Base-by-base conservation (phyloP, 2,329 filamentous ascomycete genomes). In the Fusarium kyushuense region DNA sequence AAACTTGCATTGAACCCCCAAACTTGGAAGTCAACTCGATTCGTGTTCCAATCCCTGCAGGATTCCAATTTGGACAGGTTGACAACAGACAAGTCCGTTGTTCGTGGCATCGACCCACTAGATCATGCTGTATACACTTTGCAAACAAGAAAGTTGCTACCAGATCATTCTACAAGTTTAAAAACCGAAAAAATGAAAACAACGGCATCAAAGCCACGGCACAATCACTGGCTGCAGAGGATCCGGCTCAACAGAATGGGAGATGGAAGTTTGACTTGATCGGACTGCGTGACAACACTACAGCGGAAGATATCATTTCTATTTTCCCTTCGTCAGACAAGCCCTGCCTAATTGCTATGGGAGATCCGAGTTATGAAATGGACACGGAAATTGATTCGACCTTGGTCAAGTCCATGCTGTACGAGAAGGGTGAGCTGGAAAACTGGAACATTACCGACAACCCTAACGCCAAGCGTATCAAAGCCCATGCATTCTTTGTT, bases 401-500 rank as follows among this genome's bases (percentile, higher is more conserved):
- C 2, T 23, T 66, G 6, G 58, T 81, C 14, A 64, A 74, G 35
- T 76, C 76, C 1, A 67, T 78, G 47, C 65, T 82, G 13, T 60
- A 69, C 2, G 53, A 69, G 2, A 56, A 76, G 11, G 80, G 80
- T 0, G 71, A 74, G 0, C 51, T 83, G 4, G 78, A 80, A 60
- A 73, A 67, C 51, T 80, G 78, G 76, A 73, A 77, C 23, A 60
- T 74, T 6, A 69, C 61, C 2, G 54, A 53, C 2, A 65, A 70
- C 9, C 43, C 60, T 5, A 53, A 64, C 1, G 75, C 75, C 4
- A 82, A 79, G 55, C 74, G 80, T 4, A 58, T 79, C 19, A 82
- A 82, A 63, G 82, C 77, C 1, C 76, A 73, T 16, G 82, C 78
- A 2, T 70, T 72, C 3, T 85, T 84, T 43, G 21, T 71, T 6